phyloP scores from a whole-genome alignment of 768 basidiomycete genomes.

The Russula lepida region DNA sequence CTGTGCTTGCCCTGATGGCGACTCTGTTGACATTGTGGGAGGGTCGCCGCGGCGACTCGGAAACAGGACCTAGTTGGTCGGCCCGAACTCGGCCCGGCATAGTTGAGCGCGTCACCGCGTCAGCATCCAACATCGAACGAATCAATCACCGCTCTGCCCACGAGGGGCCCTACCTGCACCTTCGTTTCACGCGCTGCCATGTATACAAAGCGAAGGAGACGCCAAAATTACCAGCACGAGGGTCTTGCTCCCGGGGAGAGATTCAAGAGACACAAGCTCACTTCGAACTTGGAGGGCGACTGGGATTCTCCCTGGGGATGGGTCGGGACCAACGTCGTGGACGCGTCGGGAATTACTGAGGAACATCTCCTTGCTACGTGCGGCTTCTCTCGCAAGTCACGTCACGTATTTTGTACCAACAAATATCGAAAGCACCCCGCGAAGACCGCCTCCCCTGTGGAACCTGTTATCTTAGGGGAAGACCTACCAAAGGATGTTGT shows the following conservation, averaged over 20 bases:
- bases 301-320: constrained; percentile 61
- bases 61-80: not conserved
- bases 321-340: constrained; percentile 60
- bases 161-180: not conserved
- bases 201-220: constrained; percentile 53
- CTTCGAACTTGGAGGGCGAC: constrained; percentile 26
- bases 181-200: constrained; percentile 29
- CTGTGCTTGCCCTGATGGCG: not conserved
- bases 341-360: constrained; percentile 49
- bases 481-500: constrained; percentile 57
- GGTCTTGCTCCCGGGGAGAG: constrained; percentile 56
- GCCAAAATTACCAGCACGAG: constrained; percentile 35
- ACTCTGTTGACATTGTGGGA: not conserved
- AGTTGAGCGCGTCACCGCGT: not conserved
- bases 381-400: constrained; percentile 49
- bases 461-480: constrained; percentile 26
- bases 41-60: not conserved
- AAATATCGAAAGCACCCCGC: constrained; percentile 34
- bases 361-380: constrained; percentile 63
- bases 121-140: constrained; percentile 3
- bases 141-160: not conserved
- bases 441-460: constrained; percentile 19
- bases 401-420: constrained; percentile 48
- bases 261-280: constrained; percentile 48
- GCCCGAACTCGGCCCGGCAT: constrained; percentile 3